Base-by-base conservation (phyloP, 1,284 basidiomycete species). In the Xanthoconium separans region DNA sequence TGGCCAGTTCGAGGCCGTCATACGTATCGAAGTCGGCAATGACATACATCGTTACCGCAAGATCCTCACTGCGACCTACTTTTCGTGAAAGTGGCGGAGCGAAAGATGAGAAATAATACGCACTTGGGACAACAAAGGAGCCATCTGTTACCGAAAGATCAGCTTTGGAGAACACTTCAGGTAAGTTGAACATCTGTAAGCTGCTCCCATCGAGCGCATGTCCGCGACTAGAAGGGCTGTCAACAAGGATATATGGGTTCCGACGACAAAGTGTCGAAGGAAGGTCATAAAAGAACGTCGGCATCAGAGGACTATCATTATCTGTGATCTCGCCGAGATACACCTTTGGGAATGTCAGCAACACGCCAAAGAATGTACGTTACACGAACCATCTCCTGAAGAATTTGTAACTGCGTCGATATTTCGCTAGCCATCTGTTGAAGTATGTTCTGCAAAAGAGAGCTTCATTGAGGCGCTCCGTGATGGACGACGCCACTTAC, bases 231-330 rank as follows among this genome's bases (percentile, higher is more conserved):
- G 69, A 50, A 12, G 56, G 47, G 15, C 22, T 45, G 5, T 78
- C 70, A 1, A 84, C 79, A 60, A 83, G 82, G 51, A 94, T 84
- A 59, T 87, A 83, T 27, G 71, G 73, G 67, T 93, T 97, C 15
- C 96, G 76, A 24, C 87, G 78, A 53, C 77, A 75, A 41, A 79
- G 77, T 0, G 91, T 85, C 0, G 80, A 81, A 0, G 93, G 89
- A 3, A 94, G 79, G 65, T 97, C 92, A 68, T 97, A 98, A 74
- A 98, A 98, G 72, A 88, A 92, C 6, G 79, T 88, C 12, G 83
- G 73, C 46, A 94, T 78, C 20, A 73, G 69, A 4, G 71, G 74
- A 9, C 71, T 67, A 51, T 82, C 76, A 2, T 77, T 76, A 43
- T 92, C 87, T 3, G 76, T 77, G 16, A 95, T 66, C 33, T 76